A percentile compares a stretch with the other conserved stretches of the same genome.
Conservation (phyloP, 2,329 filamentous ascomycete species). For the Penicillium sp. region DNA sequence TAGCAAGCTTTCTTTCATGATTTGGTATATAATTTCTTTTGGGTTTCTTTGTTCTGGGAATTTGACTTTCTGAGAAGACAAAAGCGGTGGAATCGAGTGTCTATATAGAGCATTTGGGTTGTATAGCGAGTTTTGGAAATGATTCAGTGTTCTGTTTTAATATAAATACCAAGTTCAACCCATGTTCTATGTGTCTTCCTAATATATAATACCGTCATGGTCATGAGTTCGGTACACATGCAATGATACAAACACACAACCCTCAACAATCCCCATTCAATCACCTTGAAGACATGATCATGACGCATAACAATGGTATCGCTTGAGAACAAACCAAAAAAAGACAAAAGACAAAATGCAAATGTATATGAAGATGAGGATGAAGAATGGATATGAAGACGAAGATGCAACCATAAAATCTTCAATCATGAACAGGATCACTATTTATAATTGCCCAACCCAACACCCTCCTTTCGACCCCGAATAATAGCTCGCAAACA, state of each 20-base stretch:
- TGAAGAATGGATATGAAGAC: not conserved
- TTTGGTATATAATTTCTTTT: slow-evolving; percentile 4
- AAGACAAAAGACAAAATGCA: not conserved
- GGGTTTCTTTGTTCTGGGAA: slow-evolving; percentile 3
- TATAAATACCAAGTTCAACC: not conserved
- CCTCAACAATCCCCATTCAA: not conserved
- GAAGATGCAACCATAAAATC: not conserved
- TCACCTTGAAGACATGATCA: slow-evolving; percentile 6
- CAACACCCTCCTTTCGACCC: slow-evolving; percentile 70
- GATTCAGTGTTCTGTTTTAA: not conserved
- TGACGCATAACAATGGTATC: slow-evolving; percentile 18
- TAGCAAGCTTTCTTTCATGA: slow-evolving; percentile 7
- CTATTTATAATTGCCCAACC: slow-evolving; percentile 49
- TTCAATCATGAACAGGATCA: not conserved
- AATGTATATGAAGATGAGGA: not conserved
- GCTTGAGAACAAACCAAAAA: slow-evolving; percentile 8
- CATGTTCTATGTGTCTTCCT: not conserved
- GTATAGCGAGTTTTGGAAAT: slow-evolving; percentile 16
- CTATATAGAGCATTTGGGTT: slow-evolving; percentile 19
- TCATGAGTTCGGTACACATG: not conserved
- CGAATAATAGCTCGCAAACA: slow-evolving; percentile 67
- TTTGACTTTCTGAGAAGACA: not conserved
- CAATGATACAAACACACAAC: not conserved
- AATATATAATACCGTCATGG: not conserved
- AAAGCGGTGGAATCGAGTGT: slow-evolving; percentile 4